These are phyloP conservation scores for Vigna radiata DNA, from an alignment of 306 rosid genomes.

Conservation along the genomic window DNA sequence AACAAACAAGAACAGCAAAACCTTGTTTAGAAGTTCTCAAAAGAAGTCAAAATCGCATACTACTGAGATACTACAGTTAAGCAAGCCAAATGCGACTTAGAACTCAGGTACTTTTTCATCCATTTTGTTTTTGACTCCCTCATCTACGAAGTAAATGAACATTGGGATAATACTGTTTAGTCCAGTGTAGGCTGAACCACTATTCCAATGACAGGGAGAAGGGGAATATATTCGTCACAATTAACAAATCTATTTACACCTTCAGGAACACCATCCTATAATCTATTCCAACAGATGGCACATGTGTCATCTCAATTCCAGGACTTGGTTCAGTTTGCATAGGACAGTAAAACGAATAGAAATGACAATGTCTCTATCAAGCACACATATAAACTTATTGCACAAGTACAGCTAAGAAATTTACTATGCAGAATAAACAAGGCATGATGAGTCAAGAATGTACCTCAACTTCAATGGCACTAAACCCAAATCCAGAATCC, in stretches of 20 bases:
- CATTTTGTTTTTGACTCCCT: neutral
- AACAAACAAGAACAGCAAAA: neutral
- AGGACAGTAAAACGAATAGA: neutral
- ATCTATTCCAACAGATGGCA: conserved; percentile 3
- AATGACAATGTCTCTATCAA: neutral
- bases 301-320: neutral
- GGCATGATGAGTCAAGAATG: neutral
- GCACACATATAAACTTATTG: neutral
- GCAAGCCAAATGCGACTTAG: neutral
- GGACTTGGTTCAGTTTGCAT: neutral
- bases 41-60: conserved; percentile 1
- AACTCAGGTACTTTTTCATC: neutral
- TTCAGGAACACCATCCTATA: conserved; percentile 26
- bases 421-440: neutral
- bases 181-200: conserved; percentile 4
- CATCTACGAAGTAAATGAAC: neutral
- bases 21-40: conserved; percentile 25
- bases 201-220: conserved; percentile 7
- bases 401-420: neutral
- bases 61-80: neutral
- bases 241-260: conserved; percentile 18
- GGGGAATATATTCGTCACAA: neutral
- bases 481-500: conserved; percentile 94
- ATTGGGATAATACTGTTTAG: neutral
- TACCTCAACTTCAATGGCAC: conserved; percentile 99